Base-by-base conservation (phyloP, 2,329 filamentous ascomycete species). In the Polychaeton citri region DNA sequence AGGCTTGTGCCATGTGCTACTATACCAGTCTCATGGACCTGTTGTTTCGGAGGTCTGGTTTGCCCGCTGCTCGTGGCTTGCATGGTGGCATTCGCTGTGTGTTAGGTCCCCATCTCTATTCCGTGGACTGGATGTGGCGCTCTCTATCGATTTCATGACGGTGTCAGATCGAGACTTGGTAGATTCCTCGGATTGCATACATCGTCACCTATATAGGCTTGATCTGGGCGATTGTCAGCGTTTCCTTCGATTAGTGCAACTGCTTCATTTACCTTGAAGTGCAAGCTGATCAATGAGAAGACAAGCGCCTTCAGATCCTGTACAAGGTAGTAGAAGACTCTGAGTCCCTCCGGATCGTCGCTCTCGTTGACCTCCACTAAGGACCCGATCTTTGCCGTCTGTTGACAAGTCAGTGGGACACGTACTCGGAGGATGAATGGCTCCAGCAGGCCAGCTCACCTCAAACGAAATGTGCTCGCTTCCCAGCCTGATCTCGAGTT, bases 361-460 rank as follows among this genome's bases (percentile, higher is more conserved):
- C 87, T 95, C 56, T 96, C 90, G 34, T 86, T 92, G 40, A 98
- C 90, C 56, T 98, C 90, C 47, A 94, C 87, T 34, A 98, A 67
- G 6, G 90, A 96, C 42, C 90, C 90, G 48, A 98, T 96, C 64
- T 98, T 98, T 21, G 90, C 90, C 19, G 90, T 98, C 87, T 95
- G 45, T 24, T 5, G 37, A 26, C 18, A 12, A 21, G 36, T 62
- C 34, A 60, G 52, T 38, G 20, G 17, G 34, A 21, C 16, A 19
- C 9, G 30, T 5, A 17, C 19, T 6, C 6, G 10, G 12, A 40
- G 12, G 8, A 32, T 21, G 6, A 5, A 7, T 21, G 18, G 8
- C 7, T n/a, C n/a, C n/a, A n/a, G n/a, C n/a, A 6, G 19, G 26
- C 21, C 32, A n/a, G 52, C 69, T 43, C 60, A 87, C 87, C 79